phyloP scores from a whole-genome alignment of 2,329 filamentous ascomycete species.

The Pleochaeta shiraiana region DNA sequence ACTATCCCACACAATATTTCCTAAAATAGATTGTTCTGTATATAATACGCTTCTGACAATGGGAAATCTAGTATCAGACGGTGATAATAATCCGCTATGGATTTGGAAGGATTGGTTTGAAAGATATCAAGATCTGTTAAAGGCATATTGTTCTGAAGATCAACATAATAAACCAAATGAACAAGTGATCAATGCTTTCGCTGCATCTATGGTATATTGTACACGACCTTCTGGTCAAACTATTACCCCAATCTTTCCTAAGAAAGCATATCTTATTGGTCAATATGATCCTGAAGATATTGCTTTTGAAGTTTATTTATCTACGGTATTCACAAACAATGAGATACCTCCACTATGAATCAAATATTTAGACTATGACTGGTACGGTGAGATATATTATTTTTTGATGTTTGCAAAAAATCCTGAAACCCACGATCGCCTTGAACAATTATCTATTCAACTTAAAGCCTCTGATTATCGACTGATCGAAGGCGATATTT shows the following conservation, averaged over 20 bases:
- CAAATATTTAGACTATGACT: background rate
- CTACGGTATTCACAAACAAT: background rate
- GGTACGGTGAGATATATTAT: background rate
- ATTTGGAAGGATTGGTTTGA: background rate
- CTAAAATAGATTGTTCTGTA: background rate
- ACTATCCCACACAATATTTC: background rate
- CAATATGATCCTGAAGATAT: background rate
- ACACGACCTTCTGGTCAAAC: background rate
- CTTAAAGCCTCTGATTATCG: background rate
- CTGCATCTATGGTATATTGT: background rate
- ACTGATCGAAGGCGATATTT: background rate
- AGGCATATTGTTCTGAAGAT: background rate
- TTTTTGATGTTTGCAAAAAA: background rate
- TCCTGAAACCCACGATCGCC: background rate
- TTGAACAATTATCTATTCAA: background rate
- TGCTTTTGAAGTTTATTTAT: background rate
- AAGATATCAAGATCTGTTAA: background rate
- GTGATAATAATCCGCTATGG: background rate
- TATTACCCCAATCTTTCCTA: background rate
- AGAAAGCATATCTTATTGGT: background rate
- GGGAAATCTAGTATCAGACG: background rate
- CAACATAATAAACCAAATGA: background rate
- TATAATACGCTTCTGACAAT: background rate
- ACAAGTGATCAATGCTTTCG: background rate
- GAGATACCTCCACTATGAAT: background rate